A percentile compares a stretch with the other conserved stretches of the same genome.
phyloP scores from a whole-genome alignment of 163 green algal genomes.

The Scenedesmus sp. region DNA sequence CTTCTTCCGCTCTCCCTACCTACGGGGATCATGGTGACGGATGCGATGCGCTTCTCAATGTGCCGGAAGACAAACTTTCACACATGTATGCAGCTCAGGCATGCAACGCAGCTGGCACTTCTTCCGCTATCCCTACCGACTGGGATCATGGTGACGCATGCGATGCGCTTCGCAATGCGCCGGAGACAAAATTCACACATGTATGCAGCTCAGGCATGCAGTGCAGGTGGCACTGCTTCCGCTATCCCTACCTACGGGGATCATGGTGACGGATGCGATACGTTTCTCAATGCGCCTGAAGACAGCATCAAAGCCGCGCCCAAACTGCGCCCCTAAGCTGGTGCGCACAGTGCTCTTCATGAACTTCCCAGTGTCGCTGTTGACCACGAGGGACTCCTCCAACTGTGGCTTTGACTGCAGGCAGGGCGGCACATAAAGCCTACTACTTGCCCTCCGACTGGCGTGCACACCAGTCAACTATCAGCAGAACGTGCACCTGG shows the following conservation, averaged over 20 bases:
- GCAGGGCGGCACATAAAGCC: neutral
- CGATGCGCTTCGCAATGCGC: too few species aligned
- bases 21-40: slow-evolving; percentile 74
- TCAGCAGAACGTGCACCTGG: too few species aligned
- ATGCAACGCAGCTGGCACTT: too few species aligned
- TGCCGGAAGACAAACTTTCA: slow-evolving; percentile 48
- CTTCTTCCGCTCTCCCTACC: slow-evolving; percentile 9
- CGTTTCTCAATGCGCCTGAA: slow-evolving; percentile 72
- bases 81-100: too few species aligned
- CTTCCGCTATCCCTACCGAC: too few species aligned
- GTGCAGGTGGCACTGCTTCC: neutral
- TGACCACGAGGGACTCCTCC: slow-evolving; percentile 65
- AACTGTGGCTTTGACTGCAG: slow-evolving; percentile 39
- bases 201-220: too few species aligned
- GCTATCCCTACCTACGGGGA: slow-evolving; percentile 57
- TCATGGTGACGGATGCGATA: slow-evolving; percentile 73
- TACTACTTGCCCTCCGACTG: neutral
- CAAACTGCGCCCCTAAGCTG: slow-evolving; percentile 62
- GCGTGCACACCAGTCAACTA: too few species aligned
- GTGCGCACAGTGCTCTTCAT: slow-evolving; percentile 51
- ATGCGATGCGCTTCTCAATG: slow-evolving; percentile 74
- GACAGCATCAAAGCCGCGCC: slow-evolving; percentile 63
- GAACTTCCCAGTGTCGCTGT: slow-evolving; percentile 67
- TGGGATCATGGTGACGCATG: too few species aligned
- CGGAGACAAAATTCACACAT: too few species aligned